phyloP scores from a whole-genome alignment of 1,284 basidiomycete species.

The Pyrrhoderma lamaoense region DNA sequence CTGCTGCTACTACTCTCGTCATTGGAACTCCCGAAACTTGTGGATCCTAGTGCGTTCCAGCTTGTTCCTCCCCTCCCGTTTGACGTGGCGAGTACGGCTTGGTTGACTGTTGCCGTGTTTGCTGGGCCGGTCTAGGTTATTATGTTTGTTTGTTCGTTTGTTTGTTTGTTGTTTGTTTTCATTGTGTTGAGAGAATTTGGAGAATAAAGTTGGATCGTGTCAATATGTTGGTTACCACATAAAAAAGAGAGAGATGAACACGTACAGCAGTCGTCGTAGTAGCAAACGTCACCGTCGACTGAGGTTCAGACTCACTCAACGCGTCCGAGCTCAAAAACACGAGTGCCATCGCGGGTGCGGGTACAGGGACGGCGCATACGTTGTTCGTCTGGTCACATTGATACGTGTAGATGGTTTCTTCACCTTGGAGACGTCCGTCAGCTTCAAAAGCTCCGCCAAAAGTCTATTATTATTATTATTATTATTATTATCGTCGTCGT shows the following conservation, averaged over 20 bases:
- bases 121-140: slow-evolving; percentile 31
- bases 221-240: background rate
- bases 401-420: slow-evolving; percentile 43
- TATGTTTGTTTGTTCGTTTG: too few relatives aligned
- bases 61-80: slow-evolving; percentile 41
- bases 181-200: slow-evolving; percentile 24
- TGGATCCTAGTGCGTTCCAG: slow-evolving; percentile 33
- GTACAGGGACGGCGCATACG: slow-evolving; percentile 53
- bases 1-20: too few relatives aligned
- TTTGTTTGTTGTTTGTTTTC: too few relatives aligned
- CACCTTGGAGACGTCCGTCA: slow-evolving; percentile 52
- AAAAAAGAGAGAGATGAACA: slow-evolving; percentile 2
- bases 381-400: slow-evolving; percentile 42
- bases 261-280: slow-evolving; percentile 35
- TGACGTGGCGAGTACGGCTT: slow-evolving; percentile 36
- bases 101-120: slow-evolving; percentile 42
- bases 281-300: slow-evolving; percentile 42
- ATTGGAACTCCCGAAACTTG: slow-evolving; percentile 31
- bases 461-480: too few relatives aligned
- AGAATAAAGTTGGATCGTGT: too few relatives aligned
- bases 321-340: slow-evolving; percentile 56
- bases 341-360: slow-evolving; percentile 63
- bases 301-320: slow-evolving; percentile 31
- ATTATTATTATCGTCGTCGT: too few relatives aligned
- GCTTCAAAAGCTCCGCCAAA: slow-evolving; percentile 33